Conservation (phyloP, 1,284 basidiomycete genomes). For the Rhodofomes roseus region DNA sequence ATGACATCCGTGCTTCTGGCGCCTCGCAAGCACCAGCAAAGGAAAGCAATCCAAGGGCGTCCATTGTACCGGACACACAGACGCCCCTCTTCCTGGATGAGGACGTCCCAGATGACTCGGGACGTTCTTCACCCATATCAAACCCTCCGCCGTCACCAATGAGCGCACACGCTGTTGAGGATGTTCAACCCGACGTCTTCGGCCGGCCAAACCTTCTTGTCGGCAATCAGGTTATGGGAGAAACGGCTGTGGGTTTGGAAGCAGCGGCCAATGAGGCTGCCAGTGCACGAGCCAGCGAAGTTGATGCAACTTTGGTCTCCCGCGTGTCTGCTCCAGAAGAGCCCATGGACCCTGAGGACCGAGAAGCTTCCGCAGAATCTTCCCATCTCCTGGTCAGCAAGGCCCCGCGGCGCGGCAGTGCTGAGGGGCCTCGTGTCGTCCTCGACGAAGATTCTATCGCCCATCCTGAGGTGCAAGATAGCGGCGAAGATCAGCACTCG, state of each 20-base stretch:
- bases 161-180: neutral
- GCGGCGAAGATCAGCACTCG: neutral
- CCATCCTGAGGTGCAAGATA: neutral
- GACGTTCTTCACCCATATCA: no score
- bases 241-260: neutral
- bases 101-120: neutral
- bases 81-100: slow-evolving; percentile 16
- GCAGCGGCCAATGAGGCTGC: no score
- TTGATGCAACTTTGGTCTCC: neutral
- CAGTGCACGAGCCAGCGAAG: neutral
- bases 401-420: neutral
- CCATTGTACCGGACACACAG: neutral
- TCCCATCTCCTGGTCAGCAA: neutral
- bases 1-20: slow-evolving; percentile 39
- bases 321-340: neutral
- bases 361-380: neutral
- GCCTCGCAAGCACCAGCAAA: slow-evolving; percentile 6
- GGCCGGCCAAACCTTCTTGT: slow-evolving; percentile 6
- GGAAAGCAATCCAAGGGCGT: neutral
- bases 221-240: neutral
- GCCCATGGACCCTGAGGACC: neutral
- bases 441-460: neutral
- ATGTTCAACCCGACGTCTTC: neutral
- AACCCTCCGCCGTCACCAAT: neutral
- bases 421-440: neutral